Evolutionary conservation across 257 asterid genomes (phyloP).

Genomic region (Solanum infundibuliforme): DNA sequence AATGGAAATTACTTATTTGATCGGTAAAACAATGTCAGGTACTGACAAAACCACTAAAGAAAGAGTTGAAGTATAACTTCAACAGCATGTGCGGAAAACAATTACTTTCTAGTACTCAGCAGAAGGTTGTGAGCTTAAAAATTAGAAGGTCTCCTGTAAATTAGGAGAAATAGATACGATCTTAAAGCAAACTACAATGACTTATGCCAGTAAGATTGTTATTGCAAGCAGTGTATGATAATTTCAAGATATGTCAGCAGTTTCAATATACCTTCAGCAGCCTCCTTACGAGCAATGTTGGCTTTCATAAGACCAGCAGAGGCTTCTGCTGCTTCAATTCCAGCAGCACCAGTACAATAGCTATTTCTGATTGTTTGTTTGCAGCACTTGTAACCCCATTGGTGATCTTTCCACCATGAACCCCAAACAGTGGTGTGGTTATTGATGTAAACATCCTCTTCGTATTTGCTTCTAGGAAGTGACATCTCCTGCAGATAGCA

Average conservation of each 20-base stretch:
- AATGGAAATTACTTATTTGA: neutral
- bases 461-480: slow-evolving; percentile 82
- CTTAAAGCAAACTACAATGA: neutral
- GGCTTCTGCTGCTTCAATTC: slow-evolving; percentile 97
- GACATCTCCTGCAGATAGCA: slow-evolving; percentile 45
- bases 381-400: slow-evolving; percentile 96
- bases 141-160: neutral
- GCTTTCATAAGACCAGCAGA: slow-evolving; percentile 82
- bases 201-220: neutral
- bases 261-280: slow-evolving; percentile 47
- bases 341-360: slow-evolving; percentile 86
- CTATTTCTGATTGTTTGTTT: slow-evolving; percentile 75
- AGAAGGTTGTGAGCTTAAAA: neutral
- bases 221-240: neutral
- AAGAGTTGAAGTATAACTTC: neutral
- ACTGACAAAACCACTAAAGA: neutral
- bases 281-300: slow-evolving; percentile 84
- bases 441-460: slow-evolving; percentile 65
- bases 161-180: neutral
- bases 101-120: neutral
- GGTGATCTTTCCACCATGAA: slow-evolving; percentile 94
- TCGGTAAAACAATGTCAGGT: neutral
- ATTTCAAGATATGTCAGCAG: neutral
- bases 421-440: slow-evolving; percentile 91
- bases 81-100: neutral